These are phyloP conservation scores for Syncephalastrum contaminatum DNA, from an alignment of 371 early-diverging fungal genomes.

Conservation along the genomic window DNA sequence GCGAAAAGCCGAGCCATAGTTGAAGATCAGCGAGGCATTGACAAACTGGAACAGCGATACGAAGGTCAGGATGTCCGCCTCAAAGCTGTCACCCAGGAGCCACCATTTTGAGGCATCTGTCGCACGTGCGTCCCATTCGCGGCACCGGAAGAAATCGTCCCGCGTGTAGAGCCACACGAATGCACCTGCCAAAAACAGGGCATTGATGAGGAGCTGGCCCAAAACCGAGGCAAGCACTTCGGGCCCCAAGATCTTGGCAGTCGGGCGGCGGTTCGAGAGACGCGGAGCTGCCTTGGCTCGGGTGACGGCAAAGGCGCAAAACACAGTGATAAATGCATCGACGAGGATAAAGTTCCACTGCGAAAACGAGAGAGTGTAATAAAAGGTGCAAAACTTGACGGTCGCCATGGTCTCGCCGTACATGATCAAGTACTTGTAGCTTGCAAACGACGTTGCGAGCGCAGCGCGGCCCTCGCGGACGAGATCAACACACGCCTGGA, in stretches of 20 bases:
- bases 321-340: slow-evolving; percentile 66
- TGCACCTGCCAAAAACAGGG: slow-evolving; percentile 49
- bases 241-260: slow-evolving; percentile 69
- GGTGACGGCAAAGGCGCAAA: slow-evolving; percentile 67
- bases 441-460: slow-evolving; percentile 72
- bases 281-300: slow-evolving; percentile 52
- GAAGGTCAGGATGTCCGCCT: slow-evolving; percentile 58
- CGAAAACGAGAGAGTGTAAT: slow-evolving; percentile 52
- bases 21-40: slow-evolving; percentile 61
- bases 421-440: slow-evolving; percentile 74
- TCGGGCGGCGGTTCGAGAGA: slow-evolving; percentile 64
- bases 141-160: slow-evolving; percentile 67
- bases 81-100: slow-evolving; percentile 79
- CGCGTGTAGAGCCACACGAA: slow-evolving; percentile 56
- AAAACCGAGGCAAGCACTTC: slow-evolving; percentile 67
- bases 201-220: slow-evolving; percentile 68
- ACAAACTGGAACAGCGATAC: slow-evolving; percentile 61
- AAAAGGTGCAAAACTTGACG: slow-evolving; percentile 55
- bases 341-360: slow-evolving; percentile 73
- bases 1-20: slow-evolving; percentile 67
- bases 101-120: slow-evolving; percentile 73
- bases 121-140: slow-evolving; percentile 65
- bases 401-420: slow-evolving; percentile 74
- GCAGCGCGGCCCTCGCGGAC: slow-evolving; percentile 71
- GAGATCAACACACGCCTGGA: slow-evolving; percentile 68